Conservation (phyloP, 345 rosid genomes). For the Lepidium aucheri region DNA sequence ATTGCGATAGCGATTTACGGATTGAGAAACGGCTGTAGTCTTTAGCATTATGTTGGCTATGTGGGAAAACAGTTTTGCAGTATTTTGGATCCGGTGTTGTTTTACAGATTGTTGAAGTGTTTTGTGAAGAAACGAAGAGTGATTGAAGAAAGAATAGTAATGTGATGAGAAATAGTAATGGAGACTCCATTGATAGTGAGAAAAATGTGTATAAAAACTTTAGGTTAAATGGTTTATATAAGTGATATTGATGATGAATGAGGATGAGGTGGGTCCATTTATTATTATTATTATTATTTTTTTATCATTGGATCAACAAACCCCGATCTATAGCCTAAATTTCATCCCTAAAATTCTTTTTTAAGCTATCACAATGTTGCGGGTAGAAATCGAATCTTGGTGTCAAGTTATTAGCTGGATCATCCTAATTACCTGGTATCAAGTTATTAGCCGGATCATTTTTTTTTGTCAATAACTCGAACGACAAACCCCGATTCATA, state of each 20-base stretch:
- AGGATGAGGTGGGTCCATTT: slow-evolving; percentile 11
- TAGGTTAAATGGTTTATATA: slow-evolving; percentile 10
- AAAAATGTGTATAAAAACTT: neutral
- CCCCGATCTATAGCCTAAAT: too few species aligned
- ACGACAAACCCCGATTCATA: too few species aligned
- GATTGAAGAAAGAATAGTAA: slow-evolving; percentile 4
- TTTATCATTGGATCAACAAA: too few species aligned
- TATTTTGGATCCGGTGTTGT: slow-evolving; percentile 55
- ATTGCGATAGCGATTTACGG: slow-evolving; percentile 52
- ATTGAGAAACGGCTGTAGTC: slow-evolving; percentile 51
- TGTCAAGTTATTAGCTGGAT: too few species aligned
- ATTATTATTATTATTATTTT: too few species aligned
- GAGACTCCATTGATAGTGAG: neutral
- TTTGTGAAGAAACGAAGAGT: slow-evolving; percentile 3
- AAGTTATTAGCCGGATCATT: too few species aligned
- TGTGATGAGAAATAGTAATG: neutral
- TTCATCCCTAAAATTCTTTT: too few species aligned
- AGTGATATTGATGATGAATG: slow-evolving; percentile 1
- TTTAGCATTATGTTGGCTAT: slow-evolving; percentile 36
- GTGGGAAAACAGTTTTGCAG: slow-evolving; percentile 52
- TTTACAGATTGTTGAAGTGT: slow-evolving; percentile 38
- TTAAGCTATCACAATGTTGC: too few species aligned
- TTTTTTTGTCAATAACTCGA: too few species aligned
- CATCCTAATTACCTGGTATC: too few species aligned
- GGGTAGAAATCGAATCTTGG: too few species aligned